Conservation (phyloP, 768 basidiomycete species). For the Pulveroboletus sp. region DNA sequence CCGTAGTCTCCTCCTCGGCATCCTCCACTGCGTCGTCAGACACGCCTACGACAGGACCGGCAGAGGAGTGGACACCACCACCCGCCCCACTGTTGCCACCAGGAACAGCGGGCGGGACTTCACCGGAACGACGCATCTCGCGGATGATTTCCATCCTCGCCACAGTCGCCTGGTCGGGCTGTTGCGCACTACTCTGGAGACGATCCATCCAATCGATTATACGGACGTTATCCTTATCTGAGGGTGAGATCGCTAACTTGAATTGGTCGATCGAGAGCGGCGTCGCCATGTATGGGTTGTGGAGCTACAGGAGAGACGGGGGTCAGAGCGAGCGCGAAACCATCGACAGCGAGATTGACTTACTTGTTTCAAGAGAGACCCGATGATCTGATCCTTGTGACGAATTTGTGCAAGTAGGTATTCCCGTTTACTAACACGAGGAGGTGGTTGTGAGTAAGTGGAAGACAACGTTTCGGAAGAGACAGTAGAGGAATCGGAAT, state of each 20-base stretch:
- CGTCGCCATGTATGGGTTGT: conserved; percentile 77
- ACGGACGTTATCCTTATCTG: conserved; percentile 62
- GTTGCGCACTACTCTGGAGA: conserved; percentile 55
- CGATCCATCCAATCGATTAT: conserved; percentile 75
- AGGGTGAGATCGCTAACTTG: conserved; percentile 70
- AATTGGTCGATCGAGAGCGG: conserved; percentile 78
- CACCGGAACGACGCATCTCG: conserved; percentile 30
- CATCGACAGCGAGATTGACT: conserved; percentile 5
- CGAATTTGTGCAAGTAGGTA: conserved; percentile 81
- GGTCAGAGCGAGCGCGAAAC: background rate
- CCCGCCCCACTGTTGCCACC: background rate
- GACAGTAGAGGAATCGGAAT: conserved; percentile 26
- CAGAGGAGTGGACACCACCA: background rate
- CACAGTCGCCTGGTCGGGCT: conserved; percentile 37
- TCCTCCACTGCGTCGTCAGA: conserved; percentile 37
- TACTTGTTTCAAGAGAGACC: conserved; percentile 79
- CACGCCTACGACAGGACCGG: conserved; percentile 20
- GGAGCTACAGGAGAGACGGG: conserved; percentile 32
- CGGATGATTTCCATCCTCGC: conserved; percentile 26
- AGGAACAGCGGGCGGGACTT: background rate
- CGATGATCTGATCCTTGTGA: conserved; percentile 85
- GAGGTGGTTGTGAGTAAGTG: conserved; percentile 25
- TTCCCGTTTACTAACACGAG: conserved; percentile 67
- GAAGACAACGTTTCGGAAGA: conserved; percentile 38
- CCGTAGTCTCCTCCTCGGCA: conserved; percentile 29